Evolutionary conservation across 768 basidiomycete genomes (phyloP), one percentile per base, ranked within the genome.

Genomic region (Scleroderma citrinum): DNA sequence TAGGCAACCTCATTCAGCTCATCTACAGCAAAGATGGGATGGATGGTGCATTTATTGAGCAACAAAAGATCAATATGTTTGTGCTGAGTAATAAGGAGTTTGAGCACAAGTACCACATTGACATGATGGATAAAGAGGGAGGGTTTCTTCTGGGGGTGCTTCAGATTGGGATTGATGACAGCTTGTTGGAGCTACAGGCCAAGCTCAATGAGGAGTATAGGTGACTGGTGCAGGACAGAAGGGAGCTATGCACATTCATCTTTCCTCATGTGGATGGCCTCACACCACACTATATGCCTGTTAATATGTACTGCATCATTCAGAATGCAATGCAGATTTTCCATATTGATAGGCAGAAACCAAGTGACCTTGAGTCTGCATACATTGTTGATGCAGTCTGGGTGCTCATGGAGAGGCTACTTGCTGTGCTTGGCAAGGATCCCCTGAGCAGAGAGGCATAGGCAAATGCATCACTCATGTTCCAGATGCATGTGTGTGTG

Each of bases 1-100:
- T 95, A 2, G 95, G 95, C 13, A 94, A 98, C 67, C 81, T 99
- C 32, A 78, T 99, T 21, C 93, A 98, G 63, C 97, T 97, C 66
- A 76, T 92, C 20, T 99, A 99, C 56, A 96, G 96, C 26, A 96
- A 99, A 64, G 96, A 99, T 61, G 96, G 96, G 36, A 97, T 98
- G 89, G 96, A 99, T 62, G 96, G 91, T 52, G 91, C 92, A 0
- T 94, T 85, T 67, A 96, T 99, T 64, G 96, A 99, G 72, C 87
- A 86, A 55, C 96, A 99, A 69, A 85, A 79, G 46, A 85, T 97
- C 46, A 91, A 95, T 56, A 92, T 89, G 0, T 93, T 92, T 56
- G 84, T 80, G 20, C 72, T n/a, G n/a, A n/a, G n/a, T n/a, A n/a
- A n/a, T n/a, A n/a, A n/a, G n/a, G n/a, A n/a, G n/a, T n/a, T n/a